Conservation (phyloP, 352 stramenopile genomes). For the Thraustotheca clavata region DNA sequence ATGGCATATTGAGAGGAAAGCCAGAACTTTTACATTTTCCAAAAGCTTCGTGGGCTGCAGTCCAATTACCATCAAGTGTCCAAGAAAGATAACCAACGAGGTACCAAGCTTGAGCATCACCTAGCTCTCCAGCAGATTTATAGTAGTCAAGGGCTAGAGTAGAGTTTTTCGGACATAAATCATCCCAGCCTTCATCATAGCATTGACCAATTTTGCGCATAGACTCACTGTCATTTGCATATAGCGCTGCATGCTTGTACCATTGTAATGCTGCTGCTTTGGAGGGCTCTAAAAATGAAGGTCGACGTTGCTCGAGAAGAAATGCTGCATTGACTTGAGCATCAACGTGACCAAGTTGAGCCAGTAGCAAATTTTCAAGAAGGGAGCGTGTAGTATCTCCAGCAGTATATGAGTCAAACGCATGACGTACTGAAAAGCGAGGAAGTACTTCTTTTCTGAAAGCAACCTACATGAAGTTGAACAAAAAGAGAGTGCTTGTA, state of each 20-base stretch:
- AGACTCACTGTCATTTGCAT: slow-evolving; percentile 59
- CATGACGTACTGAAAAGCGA: neutral
- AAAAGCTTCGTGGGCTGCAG: slow-evolving; percentile 21
- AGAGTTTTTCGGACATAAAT: slow-evolving; percentile 44
- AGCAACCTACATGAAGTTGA: too few species aligned
- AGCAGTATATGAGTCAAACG: slow-evolving; percentile 43
- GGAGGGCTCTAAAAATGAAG: too few species aligned
- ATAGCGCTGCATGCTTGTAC: slow-evolving; percentile 40
- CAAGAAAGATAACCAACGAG: slow-evolving; percentile 51
- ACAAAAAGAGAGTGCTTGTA: too few species aligned
- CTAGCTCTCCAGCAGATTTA: slow-evolving; percentile 37
- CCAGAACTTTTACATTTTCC: slow-evolving; percentile 35
- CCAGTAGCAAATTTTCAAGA: slow-evolving; percentile 54
- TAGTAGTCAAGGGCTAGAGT: slow-evolving; percentile 47
- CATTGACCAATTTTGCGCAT: slow-evolving; percentile 57
- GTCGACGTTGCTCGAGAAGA: slow-evolving; percentile 48
- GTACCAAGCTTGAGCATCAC: slow-evolving; percentile 54
- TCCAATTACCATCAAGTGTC: slow-evolving; percentile 32
- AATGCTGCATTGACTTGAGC: slow-evolving; percentile 62
- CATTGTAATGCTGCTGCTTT: slow-evolving; percentile 47
- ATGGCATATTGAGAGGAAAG: slow-evolving; percentile 62
- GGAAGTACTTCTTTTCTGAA: too few species aligned
- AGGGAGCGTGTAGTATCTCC: slow-evolving; percentile 58
- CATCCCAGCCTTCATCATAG: slow-evolving; percentile 49
- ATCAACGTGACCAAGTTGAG: slow-evolving; percentile 54